A percentile compares a stretch with the other conserved stretches of the same genome.
phyloP scores from a whole-genome alignment of 2,329 filamentous ascomycete species.

The Nemania bipapillata region DNA sequence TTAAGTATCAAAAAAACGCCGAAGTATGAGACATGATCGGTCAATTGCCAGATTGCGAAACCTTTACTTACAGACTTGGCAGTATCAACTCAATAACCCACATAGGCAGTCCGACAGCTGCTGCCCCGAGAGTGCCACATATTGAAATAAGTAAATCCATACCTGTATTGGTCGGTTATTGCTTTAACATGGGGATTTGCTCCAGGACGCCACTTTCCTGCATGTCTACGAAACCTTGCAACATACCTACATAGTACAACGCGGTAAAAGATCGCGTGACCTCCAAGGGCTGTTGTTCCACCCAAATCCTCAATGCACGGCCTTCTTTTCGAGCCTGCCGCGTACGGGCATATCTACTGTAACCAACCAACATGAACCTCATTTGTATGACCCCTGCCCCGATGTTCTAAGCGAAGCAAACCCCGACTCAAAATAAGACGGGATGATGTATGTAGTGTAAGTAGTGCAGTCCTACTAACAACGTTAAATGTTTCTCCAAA shows the following conservation, averaged over 20 bases:
- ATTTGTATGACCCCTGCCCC: not conserved
- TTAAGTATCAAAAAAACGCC: not conserved
- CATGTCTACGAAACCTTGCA: not conserved
- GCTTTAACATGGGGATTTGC: not conserved
- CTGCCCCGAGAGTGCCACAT: not conserved
- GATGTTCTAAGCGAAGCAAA: not conserved
- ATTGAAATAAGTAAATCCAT: not conserved
- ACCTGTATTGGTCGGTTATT: not conserved
- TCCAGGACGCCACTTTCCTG: not conserved
- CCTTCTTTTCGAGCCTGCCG: not conserved
- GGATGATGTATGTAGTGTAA: not conserved
- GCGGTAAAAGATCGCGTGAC: slow-evolving; percentile 23
- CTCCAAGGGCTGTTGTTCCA: not conserved
- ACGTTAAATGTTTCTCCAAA: not conserved
- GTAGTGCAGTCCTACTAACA: not conserved
- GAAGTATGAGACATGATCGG: not conserved
- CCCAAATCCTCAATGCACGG: not conserved
- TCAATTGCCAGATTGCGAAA: not conserved
- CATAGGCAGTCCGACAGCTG: not conserved
- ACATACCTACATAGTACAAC: not conserved
- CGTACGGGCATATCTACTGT: not conserved
- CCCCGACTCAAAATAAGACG: not conserved
- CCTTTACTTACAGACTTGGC: not conserved
- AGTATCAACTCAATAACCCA: not conserved
- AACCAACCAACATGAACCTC: not conserved